Evolutionary conservation across 2,329 filamentous ascomycete species (phyloP).

Genomic region (Graphilbum fragrans): DNA sequence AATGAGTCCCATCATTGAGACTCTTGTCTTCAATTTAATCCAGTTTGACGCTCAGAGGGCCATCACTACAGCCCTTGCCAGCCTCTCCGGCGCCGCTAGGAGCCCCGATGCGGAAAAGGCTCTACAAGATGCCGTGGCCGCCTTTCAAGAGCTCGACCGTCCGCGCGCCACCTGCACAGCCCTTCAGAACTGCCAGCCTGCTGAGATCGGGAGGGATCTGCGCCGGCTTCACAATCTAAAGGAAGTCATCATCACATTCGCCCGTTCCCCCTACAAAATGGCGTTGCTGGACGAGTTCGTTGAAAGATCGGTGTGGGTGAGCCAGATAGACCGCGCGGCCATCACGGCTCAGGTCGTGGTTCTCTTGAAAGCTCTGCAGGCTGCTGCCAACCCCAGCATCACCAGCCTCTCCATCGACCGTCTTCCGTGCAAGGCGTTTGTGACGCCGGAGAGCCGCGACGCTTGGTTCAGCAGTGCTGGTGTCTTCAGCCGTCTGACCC

Average conservation of each 20-base stretch:
- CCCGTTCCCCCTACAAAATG: conserved; percentile 25
- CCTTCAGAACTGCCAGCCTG: too few species aligned
- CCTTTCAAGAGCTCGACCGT: too few species aligned
- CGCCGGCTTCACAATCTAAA: too few species aligned
- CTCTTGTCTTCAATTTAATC: conserved; percentile 32
- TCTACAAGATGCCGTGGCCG: too few species aligned
- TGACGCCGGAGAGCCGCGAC: conserved; percentile 20
- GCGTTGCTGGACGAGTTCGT: conserved; percentile 22
- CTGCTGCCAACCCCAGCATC: conserved; percentile 9
- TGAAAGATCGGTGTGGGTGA: conserved; percentile 16
- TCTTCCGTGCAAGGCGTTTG: conserved; percentile 29
- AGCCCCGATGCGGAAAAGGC: too few species aligned
- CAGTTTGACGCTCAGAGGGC: conserved; percentile 28
- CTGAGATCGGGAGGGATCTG: too few species aligned
- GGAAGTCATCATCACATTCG: conserved; percentile 29
- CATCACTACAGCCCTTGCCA: conserved; percentile 20
- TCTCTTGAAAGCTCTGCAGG: conserved; percentile 10
- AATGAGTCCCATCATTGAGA: conserved; percentile 27
- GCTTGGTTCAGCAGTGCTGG: conserved; percentile 29
- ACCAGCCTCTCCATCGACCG: conserved; percentile 27
- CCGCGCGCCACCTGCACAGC: too few species aligned
- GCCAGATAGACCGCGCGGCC: conserved; percentile 23
- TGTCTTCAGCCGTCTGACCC: conserved; percentile 25
- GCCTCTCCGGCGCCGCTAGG: too few species aligned
- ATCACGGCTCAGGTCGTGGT: conserved; percentile 21